Evolutionary conservation across 139 green algal species (phyloP).

Genomic region (Haematococcus lacustris): DNA sequence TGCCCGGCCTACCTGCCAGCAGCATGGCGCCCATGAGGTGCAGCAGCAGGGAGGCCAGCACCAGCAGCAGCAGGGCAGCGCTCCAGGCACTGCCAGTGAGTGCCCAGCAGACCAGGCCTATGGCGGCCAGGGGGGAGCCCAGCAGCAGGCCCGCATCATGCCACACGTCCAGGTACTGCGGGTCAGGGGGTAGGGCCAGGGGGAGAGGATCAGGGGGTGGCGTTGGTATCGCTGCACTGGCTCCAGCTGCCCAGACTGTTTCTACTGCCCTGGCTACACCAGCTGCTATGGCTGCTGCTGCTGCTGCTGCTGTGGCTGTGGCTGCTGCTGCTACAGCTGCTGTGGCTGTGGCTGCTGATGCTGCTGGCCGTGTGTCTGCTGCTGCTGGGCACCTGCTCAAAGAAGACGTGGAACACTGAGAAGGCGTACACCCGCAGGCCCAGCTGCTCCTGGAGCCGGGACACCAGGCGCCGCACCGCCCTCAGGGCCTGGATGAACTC

Average conservation of each 20-base stretch:
- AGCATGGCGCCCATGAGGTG: constrained; percentile 71
- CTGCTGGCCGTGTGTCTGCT: too few relatives aligned
- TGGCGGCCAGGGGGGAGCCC: constrained; percentile 24
- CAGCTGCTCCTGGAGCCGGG: constrained; percentile 30
- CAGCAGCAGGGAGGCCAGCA: constrained; percentile 61
- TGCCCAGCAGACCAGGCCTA: constrained; percentile 15
- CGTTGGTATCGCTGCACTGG: too few relatives aligned
- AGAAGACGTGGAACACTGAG: constrained; percentile 91
- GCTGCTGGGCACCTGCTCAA: constrained; percentile 89
- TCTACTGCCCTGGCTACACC: too few relatives aligned
- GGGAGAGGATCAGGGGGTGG: too few relatives aligned
- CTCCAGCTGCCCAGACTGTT: too few relatives aligned
- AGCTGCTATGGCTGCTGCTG: too few relatives aligned
- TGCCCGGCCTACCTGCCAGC: constrained; percentile 45
- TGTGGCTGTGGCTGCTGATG: too few relatives aligned
- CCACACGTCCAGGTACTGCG: constrained; percentile 17
- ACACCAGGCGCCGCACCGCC: constrained; percentile 16
- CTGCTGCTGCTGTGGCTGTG: too few relatives aligned
- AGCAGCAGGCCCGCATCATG: constrained; percentile 22
- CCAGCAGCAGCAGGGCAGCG: constrained; percentile 38
- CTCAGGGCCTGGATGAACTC: constrained; percentile 78
- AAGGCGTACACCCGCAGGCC: constrained; percentile 73
- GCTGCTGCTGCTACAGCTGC: too few relatives aligned
- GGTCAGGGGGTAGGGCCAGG: too few relatives aligned
- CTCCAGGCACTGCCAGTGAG: constrained; percentile 47